phyloP scores from a whole-genome alignment of 495 filamentous ascomycete species.

The Tricharina praecox region DNA sequence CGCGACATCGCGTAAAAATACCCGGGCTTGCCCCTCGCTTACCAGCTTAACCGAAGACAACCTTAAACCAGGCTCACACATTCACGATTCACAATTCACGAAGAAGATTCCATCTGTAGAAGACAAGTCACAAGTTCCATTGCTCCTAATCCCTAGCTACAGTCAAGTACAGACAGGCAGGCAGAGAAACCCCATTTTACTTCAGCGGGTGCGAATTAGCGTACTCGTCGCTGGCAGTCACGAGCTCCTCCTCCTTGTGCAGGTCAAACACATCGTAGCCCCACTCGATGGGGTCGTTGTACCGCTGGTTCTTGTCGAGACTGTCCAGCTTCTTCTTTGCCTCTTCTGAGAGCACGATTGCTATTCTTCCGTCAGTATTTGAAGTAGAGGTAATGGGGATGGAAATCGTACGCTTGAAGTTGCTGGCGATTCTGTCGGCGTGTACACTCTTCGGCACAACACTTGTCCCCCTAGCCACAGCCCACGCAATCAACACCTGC shows the following conservation, averaged over 20 bases:
- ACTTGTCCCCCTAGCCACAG: constrained; percentile 35
- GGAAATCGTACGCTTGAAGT: constrained; percentile 36
- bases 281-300: constrained; percentile 37
- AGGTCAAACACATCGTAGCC: constrained; percentile 37
- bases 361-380: too few species aligned
- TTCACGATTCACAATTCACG: too few species aligned
- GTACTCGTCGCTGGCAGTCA: constrained; percentile 32
- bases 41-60: too few species aligned
- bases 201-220: constrained; percentile 12
- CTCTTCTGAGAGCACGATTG: constrained; percentile 34
- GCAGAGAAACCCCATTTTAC: not conserved
- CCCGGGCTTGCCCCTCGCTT: too few species aligned
- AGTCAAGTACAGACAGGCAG: too few species aligned
- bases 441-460: constrained; percentile 48
- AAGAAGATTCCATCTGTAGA: too few species aligned
- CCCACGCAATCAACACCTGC: constrained; percentile 38
- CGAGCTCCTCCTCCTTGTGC: constrained; percentile 32
- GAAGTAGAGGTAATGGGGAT: too few species aligned
- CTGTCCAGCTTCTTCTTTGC: constrained; percentile 33
- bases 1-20: too few species aligned
- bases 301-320: constrained; percentile 33
- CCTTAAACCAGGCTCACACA: too few species aligned
- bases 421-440: constrained; percentile 39
- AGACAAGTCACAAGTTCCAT: too few species aligned
- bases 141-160: too few species aligned